phyloP scores from a whole-genome alignment of 2,329 filamentous ascomycete species.

The Aspergillaceae sp. region DNA sequence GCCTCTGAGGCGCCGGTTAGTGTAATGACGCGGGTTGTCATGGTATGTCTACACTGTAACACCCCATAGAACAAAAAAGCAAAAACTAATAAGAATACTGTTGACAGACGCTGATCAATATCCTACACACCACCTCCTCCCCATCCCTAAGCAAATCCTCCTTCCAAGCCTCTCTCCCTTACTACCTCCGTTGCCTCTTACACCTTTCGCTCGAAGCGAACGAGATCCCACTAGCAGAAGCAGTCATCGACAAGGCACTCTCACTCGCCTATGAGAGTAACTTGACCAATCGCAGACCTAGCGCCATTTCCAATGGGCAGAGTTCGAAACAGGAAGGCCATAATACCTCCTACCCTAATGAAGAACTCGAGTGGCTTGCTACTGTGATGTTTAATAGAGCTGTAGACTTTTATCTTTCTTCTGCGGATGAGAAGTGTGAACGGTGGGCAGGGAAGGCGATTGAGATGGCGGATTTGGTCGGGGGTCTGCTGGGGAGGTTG shows the following conservation, averaged over 20 bases:
- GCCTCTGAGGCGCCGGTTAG: slow-evolving; percentile 41
- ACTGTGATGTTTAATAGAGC: slow-evolving; percentile 48
- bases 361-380: slow-evolving; percentile 52
- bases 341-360: slow-evolving; percentile 36
- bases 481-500: slow-evolving; percentile 14
- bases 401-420: slow-evolving; percentile 42
- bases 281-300: background rate
- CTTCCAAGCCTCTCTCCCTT: slow-evolving; percentile 50
- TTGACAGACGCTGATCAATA: slow-evolving; percentile 57
- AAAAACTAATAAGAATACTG: background rate
- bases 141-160: slow-evolving; percentile 24
- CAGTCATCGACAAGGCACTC: slow-evolving; percentile 27
- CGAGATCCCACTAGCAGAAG: slow-evolving; percentile 23
- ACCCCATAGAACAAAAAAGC: background rate
- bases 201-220: slow-evolving; percentile 48
- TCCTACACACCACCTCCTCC: slow-evolving; percentile 50
- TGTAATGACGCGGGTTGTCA: slow-evolving; percentile 9
- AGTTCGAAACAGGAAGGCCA: too few relatives aligned
- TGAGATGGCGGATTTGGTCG: slow-evolving; percentile 22
- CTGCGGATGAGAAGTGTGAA: slow-evolving; percentile 22
- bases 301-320: background rate
- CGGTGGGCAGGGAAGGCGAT: slow-evolving; percentile 32
- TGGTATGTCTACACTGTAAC: slow-evolving; percentile 36
- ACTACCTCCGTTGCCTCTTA: slow-evolving; percentile 72
- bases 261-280: slow-evolving; percentile 8